Conservation (phyloP, 73 alveolate genomes). For the Paramecium sonneborni region DNA sequence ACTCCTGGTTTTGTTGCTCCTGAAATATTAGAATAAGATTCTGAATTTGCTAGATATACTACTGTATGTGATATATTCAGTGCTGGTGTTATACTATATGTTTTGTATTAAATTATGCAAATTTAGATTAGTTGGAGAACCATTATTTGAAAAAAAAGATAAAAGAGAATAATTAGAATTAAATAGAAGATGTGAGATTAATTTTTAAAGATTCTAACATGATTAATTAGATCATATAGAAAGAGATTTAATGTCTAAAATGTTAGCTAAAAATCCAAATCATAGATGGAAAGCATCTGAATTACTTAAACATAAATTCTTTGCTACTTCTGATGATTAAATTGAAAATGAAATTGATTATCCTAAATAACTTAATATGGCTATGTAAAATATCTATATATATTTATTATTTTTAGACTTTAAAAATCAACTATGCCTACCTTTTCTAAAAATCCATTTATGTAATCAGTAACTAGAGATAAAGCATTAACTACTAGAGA, state of each 20-base stretch:
- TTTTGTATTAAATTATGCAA: conserved; percentile 27
- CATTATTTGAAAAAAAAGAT: conserved; percentile 43
- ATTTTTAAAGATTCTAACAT: not conserved
- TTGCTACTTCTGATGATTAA: conserved; percentile 10
- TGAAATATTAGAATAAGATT: conserved; percentile 53
- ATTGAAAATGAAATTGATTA: conserved; percentile 34
- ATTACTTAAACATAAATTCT: conserved; percentile 12
- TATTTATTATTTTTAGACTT: not conserved
- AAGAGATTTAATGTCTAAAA: not conserved
- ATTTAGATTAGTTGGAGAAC: conserved; percentile 47
- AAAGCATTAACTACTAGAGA: conserved; percentile 15
- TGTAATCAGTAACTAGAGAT: not conserved
- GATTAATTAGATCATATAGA: not conserved
- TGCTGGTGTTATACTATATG: conserved; percentile 56
- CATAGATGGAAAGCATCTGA: conserved; percentile 38
- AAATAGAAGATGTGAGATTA: conserved; percentile 36
- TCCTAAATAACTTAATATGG: not conserved
- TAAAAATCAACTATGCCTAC: conserved; percentile 31
- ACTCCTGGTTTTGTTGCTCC: conserved; percentile 71
- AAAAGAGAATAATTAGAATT: conserved; percentile 35
- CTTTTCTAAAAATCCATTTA: conserved; percentile 26
- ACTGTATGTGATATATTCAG: conserved; percentile 57
- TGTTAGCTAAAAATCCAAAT: conserved; percentile 41
- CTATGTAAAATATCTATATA: not conserved
- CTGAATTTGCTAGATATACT: conserved; percentile 52